Base-by-base conservation (phyloP, 768 basidiomycete species). In the Panellus pusillus region DNA sequence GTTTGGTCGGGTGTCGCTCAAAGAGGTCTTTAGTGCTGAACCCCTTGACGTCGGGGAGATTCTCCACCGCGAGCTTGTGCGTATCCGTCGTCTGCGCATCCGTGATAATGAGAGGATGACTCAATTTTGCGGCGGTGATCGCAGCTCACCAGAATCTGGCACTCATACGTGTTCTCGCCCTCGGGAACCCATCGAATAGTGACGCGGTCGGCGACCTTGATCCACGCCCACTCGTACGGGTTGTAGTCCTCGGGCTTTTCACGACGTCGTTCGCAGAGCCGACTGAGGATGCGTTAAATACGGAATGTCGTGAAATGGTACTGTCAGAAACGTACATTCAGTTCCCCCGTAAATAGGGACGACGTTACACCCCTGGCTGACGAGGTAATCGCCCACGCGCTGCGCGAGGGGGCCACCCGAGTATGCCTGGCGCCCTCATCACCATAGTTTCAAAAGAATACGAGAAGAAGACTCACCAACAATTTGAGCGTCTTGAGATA, bases 11-110 rank as follows among this genome's bases (percentile, higher is more conserved):
- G 44, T 74, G 73, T 27, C 61, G 58, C 47, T 67, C 41, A 37
- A 69, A 68, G 11, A 67, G 47, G 54, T 72, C 72, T n/a, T 60
- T 63, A 17, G 64, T 69, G 14, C 62, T 58, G 40, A 69, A 71
- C 11, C 70, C 71, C 36, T 58, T 62, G 20, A 62, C 50, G 19
- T 60, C 61, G 3, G 50, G 44, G 0, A 71, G 35, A 43, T 69
- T 77, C 47, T 76, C 72, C 3, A 74, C 66, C 2, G 74, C 61
- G 3, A 70, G 39, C 27, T 68, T 63, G 52, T 76, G 73, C 3
- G 53, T 66, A 15, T 69, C 55, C 32, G 32, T 11, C 32, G 32
- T 35, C 32, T 35, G 28, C 47, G 17, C 24, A 24, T 24, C 24
- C 24, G 24, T 24, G 24, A 24, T 24, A 24, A 24, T 24, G 24